phyloP scores from a whole-genome alignment of 148 eudicot species.

The Limonium bicolor region DNA sequence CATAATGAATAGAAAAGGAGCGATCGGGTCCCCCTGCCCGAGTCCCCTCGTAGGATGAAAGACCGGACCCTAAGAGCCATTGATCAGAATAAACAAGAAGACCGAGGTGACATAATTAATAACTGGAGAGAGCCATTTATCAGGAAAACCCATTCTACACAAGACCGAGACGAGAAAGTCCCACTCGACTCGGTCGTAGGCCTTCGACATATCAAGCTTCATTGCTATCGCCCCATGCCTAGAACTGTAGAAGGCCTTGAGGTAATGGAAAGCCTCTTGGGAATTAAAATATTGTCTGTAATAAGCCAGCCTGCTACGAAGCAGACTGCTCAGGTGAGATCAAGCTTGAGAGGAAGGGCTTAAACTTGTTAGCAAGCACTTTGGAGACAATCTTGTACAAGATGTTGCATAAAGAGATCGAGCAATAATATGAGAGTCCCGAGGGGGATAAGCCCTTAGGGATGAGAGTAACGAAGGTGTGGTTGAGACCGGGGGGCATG shows the following conservation, averaged over 20 bases:
- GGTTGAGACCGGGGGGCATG: not conserved
- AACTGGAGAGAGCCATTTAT: not conserved
- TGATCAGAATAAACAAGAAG: not conserved
- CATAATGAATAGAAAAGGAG: not conserved
- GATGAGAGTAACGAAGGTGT: not conserved
- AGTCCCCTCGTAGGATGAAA: not conserved
- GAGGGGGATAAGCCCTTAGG: not conserved
- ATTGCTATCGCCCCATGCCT: not conserved
- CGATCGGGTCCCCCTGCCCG: not conserved
- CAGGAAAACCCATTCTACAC: not conserved
- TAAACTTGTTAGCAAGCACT: not conserved
- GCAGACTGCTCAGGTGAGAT: not conserved
- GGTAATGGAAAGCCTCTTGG: not conserved
- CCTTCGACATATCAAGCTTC: not conserved
- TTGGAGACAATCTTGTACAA: not conserved
- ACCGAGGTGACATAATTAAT: not conserved
- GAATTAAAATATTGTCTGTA: not conserved
- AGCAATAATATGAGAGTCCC: not conserved
- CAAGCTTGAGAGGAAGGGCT: not conserved
- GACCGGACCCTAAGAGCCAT: not conserved
- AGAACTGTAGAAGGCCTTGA: too few relatives aligned
- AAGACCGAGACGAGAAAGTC: not conserved
- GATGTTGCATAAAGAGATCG: not conserved
- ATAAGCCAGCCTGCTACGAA: not conserved
- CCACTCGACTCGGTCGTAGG: conserved; percentile 4